Conservation (phyloP, 495 filamentous ascomycete genomes). For the Halenospora varia region DNA sequence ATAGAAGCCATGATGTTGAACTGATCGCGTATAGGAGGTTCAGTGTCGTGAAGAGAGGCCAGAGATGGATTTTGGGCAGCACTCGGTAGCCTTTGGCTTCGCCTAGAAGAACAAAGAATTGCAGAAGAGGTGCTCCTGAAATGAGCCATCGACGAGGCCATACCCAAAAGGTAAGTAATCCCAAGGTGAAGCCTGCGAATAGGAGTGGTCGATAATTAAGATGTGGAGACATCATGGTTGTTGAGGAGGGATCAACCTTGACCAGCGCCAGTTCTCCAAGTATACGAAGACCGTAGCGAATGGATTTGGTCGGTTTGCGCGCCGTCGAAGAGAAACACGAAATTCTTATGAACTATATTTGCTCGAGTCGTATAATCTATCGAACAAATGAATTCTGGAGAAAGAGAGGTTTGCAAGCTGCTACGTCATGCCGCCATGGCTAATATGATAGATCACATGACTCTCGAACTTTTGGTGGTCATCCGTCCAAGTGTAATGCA, state of each 20-base stretch:
- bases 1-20: conserved; percentile 37
- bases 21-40: conserved; percentile 32
- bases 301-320: no score
- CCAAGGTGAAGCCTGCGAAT: conserved; percentile 11
- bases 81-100: conserved; percentile 24
- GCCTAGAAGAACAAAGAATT: conserved; percentile 30
- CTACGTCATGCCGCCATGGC: background rate
- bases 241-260: background rate
- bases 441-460: background rate
- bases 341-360: background rate
- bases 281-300: no score
- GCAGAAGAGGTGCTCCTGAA: conserved; percentile 30
- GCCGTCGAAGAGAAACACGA: no score
- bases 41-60: conserved; percentile 31
- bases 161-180: conserved; percentile 4
- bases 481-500: no score
- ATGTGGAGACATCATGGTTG: background rate
- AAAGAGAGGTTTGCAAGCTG: background rate
- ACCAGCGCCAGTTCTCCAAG: no score
- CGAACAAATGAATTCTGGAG: background rate
- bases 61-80: conserved; percentile 30
- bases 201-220: background rate
- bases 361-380: background rate
- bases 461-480: background rate
- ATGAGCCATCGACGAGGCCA: conserved; percentile 29